Percentiles rank a stretch among this genome's conserved stretches.
Evolutionary conservation across 1,284 basidiomycete genomes (phyloP).

Genomic region (Stygiomarasmius scandens): DNA sequence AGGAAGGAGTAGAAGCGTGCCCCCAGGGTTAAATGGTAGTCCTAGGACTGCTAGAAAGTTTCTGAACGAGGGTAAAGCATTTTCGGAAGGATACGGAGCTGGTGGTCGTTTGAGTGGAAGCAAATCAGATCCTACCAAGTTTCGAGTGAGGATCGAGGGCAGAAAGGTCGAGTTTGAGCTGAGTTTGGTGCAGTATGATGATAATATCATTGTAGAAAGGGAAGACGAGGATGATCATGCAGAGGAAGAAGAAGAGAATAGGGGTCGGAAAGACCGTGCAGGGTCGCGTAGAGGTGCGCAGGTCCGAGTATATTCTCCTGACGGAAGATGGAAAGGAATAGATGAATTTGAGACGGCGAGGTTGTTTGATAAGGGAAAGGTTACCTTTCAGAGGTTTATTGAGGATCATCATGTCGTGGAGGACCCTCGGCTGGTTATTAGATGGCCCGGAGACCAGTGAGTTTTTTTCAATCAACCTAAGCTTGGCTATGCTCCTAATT

Average conservation of each 20-base stretch:
- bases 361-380: constrained; percentile 54
- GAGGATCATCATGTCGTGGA: constrained; percentile 54
- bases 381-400: constrained; percentile 60
- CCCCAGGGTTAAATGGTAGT: constrained; percentile 50
- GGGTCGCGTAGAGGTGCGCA: background rate
- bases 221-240: constrained; percentile 18
- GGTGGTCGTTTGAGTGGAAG: constrained; percentile 56
- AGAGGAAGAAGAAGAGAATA: constrained; percentile 23
- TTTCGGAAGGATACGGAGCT: constrained; percentile 41
- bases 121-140: constrained; percentile 52
- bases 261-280: constrained; percentile 14
- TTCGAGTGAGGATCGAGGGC: constrained; percentile 60
- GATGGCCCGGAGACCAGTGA: constrained; percentile 65
- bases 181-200: constrained; percentile 43
- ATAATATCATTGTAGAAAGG: background rate
- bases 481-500: too few relatives aligned
- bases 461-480: constrained; percentile 24
- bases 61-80: constrained; percentile 20
- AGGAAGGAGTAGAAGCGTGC: constrained; percentile 56
- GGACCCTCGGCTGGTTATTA: constrained; percentile 64
- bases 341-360: constrained; percentile 56
- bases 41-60: constrained; percentile 31
- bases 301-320: constrained; percentile 14
- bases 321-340: constrained; percentile 26
- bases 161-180: constrained; percentile 62